Percentiles rank a stretch among this genome's conserved stretches.
Evolutionary conservation across 2,329 filamentous ascomycete genomes (phyloP).

Genomic region (Dryadomyces quercivorus): DNA sequence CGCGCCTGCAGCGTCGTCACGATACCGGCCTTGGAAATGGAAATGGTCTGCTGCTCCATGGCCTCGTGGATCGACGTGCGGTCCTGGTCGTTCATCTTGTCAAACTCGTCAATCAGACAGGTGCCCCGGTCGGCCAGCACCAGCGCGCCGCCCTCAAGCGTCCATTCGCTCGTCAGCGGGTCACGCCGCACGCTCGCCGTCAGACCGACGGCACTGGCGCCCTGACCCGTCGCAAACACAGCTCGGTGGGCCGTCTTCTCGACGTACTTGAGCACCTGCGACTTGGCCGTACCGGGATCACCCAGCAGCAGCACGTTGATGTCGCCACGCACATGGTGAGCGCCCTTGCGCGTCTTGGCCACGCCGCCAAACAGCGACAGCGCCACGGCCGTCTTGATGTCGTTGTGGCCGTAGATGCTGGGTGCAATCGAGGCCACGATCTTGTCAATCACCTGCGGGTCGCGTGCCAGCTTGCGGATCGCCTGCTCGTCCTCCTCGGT

Average conservation of each 20-base stretch:
- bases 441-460: conserved; percentile 86
- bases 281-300: conserved; percentile 96
- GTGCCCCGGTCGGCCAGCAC: conserved; percentile 92
- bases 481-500: conserved; percentile 90
- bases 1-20: conserved; percentile 93
- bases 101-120: conserved; percentile 95
- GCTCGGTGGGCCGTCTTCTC: conserved; percentile 95
- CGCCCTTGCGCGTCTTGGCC: conserved; percentile 78
- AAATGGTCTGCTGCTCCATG: conserved; percentile 99
- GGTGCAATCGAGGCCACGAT: conserved; percentile 88
- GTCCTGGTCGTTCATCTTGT: conserved; percentile 99
- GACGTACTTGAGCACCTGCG: conserved; percentile 92
- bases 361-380: conserved; percentile 92
- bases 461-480: conserved; percentile 77
- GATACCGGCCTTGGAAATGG: conserved; percentile 96
- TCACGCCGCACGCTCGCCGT: conserved; percentile 94
- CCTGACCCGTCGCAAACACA: conserved; percentile 95
- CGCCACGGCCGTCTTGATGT: conserved; percentile 94
- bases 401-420: conserved; percentile 91
- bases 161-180: conserved; percentile 94
- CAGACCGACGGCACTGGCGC: conserved; percentile 92
- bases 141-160: conserved; percentile 85
- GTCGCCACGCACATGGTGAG: conserved; percentile 85
- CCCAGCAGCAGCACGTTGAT: conserved; percentile 96
- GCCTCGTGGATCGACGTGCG: conserved; percentile 97